phyloP scores from a whole-genome alignment of 164 flowering plant genomes.

The Chimonanthus praecox region DNA sequence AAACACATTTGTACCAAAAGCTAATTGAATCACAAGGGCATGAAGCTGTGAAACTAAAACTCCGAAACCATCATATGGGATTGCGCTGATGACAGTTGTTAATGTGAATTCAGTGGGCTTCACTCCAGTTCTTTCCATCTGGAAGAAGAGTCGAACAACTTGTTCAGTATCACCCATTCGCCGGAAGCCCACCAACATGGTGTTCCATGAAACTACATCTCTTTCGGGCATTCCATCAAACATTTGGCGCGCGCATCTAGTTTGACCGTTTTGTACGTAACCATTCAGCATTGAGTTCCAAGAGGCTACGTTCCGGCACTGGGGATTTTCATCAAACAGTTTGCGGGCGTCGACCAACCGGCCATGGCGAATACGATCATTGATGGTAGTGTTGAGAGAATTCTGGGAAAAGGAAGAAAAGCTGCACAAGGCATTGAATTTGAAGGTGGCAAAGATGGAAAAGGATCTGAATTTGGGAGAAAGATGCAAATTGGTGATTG shows the following conservation, averaged over 20 bases:
- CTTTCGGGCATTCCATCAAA: constrained; percentile 59
- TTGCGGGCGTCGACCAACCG: constrained; percentile 28
- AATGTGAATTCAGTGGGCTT: constrained; percentile 44
- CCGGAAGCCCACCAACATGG: constrained; percentile 40
- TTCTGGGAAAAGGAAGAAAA: not conserved
- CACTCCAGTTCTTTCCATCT: constrained; percentile 33
- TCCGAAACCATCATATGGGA: constrained; percentile 20
- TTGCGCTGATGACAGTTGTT: constrained; percentile 29
- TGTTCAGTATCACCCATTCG: constrained; percentile 19
- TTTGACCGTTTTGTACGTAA: constrained; percentile 14
- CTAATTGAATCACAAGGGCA: constrained; percentile 28
- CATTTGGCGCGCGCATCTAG: constrained; percentile 34
- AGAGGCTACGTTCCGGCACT: constrained; percentile 21
- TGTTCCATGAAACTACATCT: constrained; percentile 61
- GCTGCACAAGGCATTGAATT: not conserved
- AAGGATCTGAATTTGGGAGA: not conserved
- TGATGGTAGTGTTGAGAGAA: constrained; percentile 20
- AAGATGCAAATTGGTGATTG: not conserved
- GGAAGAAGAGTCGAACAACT: constrained; percentile 21
- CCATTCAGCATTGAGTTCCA: constrained; percentile 51
- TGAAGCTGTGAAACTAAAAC: constrained; percentile 53
- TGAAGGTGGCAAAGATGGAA: not conserved
- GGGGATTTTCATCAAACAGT: constrained; percentile 34
- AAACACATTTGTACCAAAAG: constrained; percentile 27
- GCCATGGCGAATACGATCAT: constrained; percentile 20